Evolutionary conservation across 176 grass and related monocot genomes (phyloP).

Genomic region (Ensete glaucum): DNA sequence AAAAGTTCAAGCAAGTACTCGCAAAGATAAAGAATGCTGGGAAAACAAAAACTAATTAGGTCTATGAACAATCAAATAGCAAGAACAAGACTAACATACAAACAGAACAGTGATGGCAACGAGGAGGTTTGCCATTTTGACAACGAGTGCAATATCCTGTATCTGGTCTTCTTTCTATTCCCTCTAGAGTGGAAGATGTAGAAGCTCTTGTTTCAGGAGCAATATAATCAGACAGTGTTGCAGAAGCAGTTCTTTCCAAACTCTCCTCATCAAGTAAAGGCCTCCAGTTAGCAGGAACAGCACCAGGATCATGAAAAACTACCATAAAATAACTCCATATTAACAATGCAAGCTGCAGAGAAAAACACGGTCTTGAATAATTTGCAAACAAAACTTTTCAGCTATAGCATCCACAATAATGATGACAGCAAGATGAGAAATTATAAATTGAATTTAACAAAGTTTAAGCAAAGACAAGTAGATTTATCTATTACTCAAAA

Average conservation of each 20-base stretch:
- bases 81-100: conserved; percentile 45
- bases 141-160: conserved; percentile 54
- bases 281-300: conserved; percentile 72
- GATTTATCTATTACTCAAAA: not conserved
- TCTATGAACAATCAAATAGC: not conserved
- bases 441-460: not conserved
- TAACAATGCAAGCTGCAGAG: conserved; percentile 79
- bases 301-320: conserved; percentile 74
- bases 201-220: conserved; percentile 28
- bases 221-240: conserved; percentile 14
- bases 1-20: not conserved
- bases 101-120: conserved; percentile 91
- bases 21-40: not conserved
- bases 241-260: conserved; percentile 16
- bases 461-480: not conserved
- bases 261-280: conserved; percentile 41
- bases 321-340: conserved; percentile 77
- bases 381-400: conserved; percentile 33
- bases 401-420: conserved; percentile 22
- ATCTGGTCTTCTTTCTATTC: conserved; percentile 32
- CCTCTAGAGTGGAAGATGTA: conserved; percentile 35
- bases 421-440: conserved; percentile 19
- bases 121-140: conserved; percentile 78
- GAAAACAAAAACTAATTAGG: not conserved
- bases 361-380: conserved; percentile 67